Base-by-base conservation (phyloP, 768 basidiomycete species). In the Suillus americanus region DNA sequence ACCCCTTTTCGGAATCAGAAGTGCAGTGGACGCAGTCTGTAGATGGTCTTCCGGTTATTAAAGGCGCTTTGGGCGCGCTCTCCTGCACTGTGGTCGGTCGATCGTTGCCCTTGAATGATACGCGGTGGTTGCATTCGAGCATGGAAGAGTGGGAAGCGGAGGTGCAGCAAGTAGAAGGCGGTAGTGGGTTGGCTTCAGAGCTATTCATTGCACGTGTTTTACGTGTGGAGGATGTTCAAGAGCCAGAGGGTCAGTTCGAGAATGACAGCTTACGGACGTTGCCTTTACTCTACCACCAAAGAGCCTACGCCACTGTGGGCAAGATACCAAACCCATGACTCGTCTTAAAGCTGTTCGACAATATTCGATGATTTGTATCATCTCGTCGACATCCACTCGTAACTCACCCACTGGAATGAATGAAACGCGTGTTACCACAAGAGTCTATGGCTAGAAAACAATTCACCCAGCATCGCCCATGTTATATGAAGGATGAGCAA, bases 171-270 rank as follows among this genome's bases (percentile, higher is more conserved):
- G 65, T 54, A 33, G 74, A 74, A 66, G 70, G 71, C 30, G 73
- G 67, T 62, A 71, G 72, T 13, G 81, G 78, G 8, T 71, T 79
- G 60, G 79, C 73, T 69, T 90, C 88, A 45, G 89, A 94, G 79
- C 77, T 96, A 48, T 95, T 94, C 75, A 86, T 96, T 66, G 94
- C 92, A 16, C 79, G 82, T n/a, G 93, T 96, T 13, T 75, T 86
- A 37, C 77, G 86, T 33, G 88, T 95, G 50, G 81, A 84, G 66
- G 80, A 82, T 67, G 75, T 75, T 0, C 70, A 75, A 41, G 62
- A 70, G 53, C 48, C 61, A 9, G 70, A 66, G 48, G 73, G 70
- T 51, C 74, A 65, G 20, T 62, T 66, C 8, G 66, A 67, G 43
- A 64, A 65, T 51, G 66, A 67, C 16, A 57, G 8, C 10, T 53